Evolutionary conservation across 129 eudicot species (phyloP), one percentile per base, ranked within the genome.

Genomic region (Flaveria linearis): DNA sequence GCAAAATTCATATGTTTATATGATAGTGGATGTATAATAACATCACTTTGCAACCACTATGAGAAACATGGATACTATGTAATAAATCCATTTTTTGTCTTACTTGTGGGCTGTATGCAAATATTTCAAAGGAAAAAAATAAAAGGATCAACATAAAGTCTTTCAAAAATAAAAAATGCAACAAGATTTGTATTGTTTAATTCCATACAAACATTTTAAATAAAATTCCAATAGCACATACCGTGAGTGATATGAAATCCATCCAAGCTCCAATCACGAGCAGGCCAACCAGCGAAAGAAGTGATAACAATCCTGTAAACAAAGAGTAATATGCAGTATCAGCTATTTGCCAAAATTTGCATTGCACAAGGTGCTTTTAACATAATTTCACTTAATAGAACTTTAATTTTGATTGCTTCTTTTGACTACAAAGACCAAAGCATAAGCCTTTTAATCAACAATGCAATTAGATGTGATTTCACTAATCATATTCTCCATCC

Each of bases 231-330:
- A 2, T 16, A 56, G 55, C 15, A 79, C 97, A 86, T 81, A 94
- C 99, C 56, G 97, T 83, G 22, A 88, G 88, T 18, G 96, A 86
- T 47, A 91, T 57, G 12, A 84, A 75, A 76, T 85, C 87, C 88
- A 86, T 56, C 85, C 85, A 78, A 68, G 78, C 86, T 69, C 97
- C 96, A 69, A 85, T 50, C 33, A 84, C 83, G 22, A 94, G 93
- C 9, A 91, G 85, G 49, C 81, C 77, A 52, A 94, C 85, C 78
- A 91, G 82, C 81, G 87, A 72, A 74, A 89, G 53, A 67, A 94
- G 92, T 28, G 86, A 87, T 16, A 85, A 12, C 83, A 89, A 50
- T 53, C 99, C 99, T 94, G 77, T 55, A 66, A 87, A 69, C 47
- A 47, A 14, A 33, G 73, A 58, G 15, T 72, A 14, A 3, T 49